Evolutionary conservation across 768 basidiomycete species (phyloP), one percentile per base, ranked within the genome.

Genomic region (Mrakia frigida): DNA sequence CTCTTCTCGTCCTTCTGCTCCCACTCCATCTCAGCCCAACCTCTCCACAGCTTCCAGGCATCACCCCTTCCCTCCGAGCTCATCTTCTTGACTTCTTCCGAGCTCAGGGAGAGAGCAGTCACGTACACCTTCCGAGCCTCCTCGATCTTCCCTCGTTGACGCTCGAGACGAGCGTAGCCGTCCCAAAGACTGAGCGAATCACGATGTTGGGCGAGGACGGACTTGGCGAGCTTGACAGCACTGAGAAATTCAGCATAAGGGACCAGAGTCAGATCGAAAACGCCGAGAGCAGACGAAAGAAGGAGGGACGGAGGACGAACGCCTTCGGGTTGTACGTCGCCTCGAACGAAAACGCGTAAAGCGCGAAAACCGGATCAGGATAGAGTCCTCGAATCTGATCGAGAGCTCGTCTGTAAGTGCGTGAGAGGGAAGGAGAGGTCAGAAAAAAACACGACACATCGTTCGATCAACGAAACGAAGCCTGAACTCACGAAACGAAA

Each of bases 11-110:
- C 39, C 28, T 46, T 35, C 53, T 50, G 25, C n/a, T 69, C 81
- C 80, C 79, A 83, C 75, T 86, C 85, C 82, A 85, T 81, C 76
- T 84, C 83, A 0, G 83, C 83, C 85, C 85, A 86, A 2, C 82
- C 80, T 0, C 82, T 80, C 79, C 81, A 83, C 13, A 85, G 73
- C 37, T 82, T 31, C 80, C 21, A 82, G 65, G 28, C 80, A 76
- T 53, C 63, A 21, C 71, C 77, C 7, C 69, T 28, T 18, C 68
- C 73, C 9, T 41, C 72, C 31, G 35, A 33, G 37, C 79, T 9
- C 81, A 74, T 25, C 79, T 77, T 46, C 35, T 35, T 59, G 10
- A 78, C 46, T 25, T 70, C 76, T 1, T 63, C 33, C 13, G 73
- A 67, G 39, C 52, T 68, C 37, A 70, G 67, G 33, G 74, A 75